Conservation (phyloP, 768 basidiomycete species). For the Pleurotus ostreatus region DNA sequence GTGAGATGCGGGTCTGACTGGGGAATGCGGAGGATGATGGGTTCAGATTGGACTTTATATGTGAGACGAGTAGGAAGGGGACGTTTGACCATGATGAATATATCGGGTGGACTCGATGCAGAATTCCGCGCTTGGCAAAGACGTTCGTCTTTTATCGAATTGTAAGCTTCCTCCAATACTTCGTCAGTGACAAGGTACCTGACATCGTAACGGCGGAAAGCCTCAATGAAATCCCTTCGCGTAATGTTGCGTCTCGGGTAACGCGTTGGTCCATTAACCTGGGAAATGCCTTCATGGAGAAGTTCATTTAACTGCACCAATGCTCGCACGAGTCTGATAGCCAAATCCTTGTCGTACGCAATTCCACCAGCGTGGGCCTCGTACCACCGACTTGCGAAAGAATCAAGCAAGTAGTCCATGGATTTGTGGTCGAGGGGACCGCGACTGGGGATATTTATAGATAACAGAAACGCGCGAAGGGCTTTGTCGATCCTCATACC, state of each 20-base stretch:
- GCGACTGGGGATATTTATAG: conserved; percentile 54
- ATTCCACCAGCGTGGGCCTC: conserved; percentile 79
- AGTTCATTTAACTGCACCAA: conserved; percentile 88
- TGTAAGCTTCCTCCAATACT: conserved; percentile 72
- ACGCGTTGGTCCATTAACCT: conserved; percentile 52
- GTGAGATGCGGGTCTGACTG: conserved; percentile 77
- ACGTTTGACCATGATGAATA: conserved; percentile 67
- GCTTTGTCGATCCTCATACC: conserved; percentile 86
- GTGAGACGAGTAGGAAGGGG: conserved; percentile 75
- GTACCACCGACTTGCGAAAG: conserved; percentile 87
- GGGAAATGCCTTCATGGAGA: conserved; percentile 70
- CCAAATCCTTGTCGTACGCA: conserved; percentile 79
- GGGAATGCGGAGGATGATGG: conserved; percentile 82
- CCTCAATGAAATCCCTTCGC: conserved; percentile 75
- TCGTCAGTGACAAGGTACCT: conserved; percentile 70
- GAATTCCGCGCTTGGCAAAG: conserved; percentile 66
- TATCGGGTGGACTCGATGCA: conserved; percentile 39
- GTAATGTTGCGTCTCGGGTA: conserved; percentile 58
- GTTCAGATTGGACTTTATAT: conserved; percentile 84
- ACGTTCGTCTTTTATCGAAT: conserved; percentile 67
- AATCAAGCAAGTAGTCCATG: conserved; percentile 72
- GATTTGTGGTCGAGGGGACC: conserved; percentile 33
- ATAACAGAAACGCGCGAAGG: conserved; percentile 83
- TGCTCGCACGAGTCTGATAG: conserved; percentile 71
- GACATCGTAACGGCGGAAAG: conserved; percentile 77